Evolutionary conservation across 1,139 yeast genomes (phyloP).

Genomic region (Debaryomyces psychrophilus): DNA sequence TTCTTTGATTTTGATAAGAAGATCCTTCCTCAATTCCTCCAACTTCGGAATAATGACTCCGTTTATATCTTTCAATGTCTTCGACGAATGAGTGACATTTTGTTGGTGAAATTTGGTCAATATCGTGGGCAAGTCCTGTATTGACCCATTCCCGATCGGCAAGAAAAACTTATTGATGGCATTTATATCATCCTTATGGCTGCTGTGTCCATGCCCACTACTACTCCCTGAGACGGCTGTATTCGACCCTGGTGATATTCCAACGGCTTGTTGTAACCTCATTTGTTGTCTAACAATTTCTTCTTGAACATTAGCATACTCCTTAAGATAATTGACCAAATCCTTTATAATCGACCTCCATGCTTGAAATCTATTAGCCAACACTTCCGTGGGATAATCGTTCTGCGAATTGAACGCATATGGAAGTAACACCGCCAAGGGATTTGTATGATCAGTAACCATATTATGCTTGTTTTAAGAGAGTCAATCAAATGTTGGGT

Average conservation of each 20-base stretch:
- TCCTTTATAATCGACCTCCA: conserved; percentile 85
- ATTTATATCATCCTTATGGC: conserved; percentile 33
- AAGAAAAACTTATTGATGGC: conserved; percentile 57
- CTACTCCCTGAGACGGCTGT: conserved; percentile 11
- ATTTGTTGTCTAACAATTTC: conserved; percentile 83
- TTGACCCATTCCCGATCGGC: conserved; percentile 79
- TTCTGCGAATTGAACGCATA: conserved; percentile 32
- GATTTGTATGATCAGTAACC: conserved; percentile 33
- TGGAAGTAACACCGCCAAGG: conserved; percentile 44
- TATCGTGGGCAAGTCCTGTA: conserved; percentile 80
- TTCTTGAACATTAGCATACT: conserved; percentile 83
- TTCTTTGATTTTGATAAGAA: conserved; percentile 83
- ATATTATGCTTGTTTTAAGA: conserved; percentile 6
- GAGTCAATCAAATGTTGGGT: not conserved
- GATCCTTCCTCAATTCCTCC: conserved; percentile 82
- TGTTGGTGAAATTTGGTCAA: conserved; percentile 74
- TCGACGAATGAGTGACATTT: conserved; percentile 66
- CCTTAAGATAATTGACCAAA: conserved; percentile 71
- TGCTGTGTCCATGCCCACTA: conserved; percentile 22
- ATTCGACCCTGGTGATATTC: conserved; percentile 27
- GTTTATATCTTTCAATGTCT: conserved; percentile 72
- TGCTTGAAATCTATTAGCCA: conserved; percentile 80
- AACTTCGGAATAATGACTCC: conserved; percentile 75
- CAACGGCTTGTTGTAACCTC: conserved; percentile 78
- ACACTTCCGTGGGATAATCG: conserved; percentile 77